Conservation (phyloP, 2,329 filamentous ascomycete genomes). For the Sporothrix brunneoviolacea region DNA sequence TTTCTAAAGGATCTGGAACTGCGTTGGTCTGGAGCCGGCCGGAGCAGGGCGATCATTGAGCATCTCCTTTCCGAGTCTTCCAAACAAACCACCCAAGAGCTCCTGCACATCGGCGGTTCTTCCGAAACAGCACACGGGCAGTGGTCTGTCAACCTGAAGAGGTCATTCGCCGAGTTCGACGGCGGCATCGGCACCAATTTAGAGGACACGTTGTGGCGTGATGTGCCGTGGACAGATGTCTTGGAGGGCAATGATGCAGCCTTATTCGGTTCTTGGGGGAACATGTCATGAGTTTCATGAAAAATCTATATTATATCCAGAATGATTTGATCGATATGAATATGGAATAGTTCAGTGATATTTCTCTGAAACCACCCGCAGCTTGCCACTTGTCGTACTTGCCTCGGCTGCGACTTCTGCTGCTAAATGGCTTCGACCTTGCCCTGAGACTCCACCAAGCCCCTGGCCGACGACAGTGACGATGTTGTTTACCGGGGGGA, state of each 20-base stretch:
- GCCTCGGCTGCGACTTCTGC: no score
- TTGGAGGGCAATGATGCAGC: not conserved
- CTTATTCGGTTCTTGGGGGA: not conserved
- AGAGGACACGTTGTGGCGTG: slow-evolving; percentile 6
- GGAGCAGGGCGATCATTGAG: slow-evolving; percentile 23
- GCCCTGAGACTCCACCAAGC: no score
- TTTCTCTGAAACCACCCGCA: no score
- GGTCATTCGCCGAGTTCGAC: slow-evolving; percentile 2
- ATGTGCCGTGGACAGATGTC: slow-evolving; percentile 8
- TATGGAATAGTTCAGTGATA: no score
- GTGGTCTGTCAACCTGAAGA: not conserved
- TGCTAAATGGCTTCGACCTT: no score
- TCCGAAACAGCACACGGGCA: no score
- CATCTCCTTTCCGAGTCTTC: slow-evolving; percentile 17
- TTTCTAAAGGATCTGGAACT: slow-evolving; percentile 22
- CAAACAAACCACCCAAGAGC: not conserved
- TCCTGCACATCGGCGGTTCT: no score
- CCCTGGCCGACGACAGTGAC: no score
- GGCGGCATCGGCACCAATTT: not conserved
- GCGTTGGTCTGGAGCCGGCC: slow-evolving; percentile 22
- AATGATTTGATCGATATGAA: no score
- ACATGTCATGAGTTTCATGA: not conserved
- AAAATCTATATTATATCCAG: no score
- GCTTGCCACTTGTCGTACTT: no score
- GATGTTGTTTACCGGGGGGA: no score